These are phyloP conservation scores for Eucalyptus paniculata DNA, from an alignment of 345 rosid species.

Conservation along the genomic window DNA sequence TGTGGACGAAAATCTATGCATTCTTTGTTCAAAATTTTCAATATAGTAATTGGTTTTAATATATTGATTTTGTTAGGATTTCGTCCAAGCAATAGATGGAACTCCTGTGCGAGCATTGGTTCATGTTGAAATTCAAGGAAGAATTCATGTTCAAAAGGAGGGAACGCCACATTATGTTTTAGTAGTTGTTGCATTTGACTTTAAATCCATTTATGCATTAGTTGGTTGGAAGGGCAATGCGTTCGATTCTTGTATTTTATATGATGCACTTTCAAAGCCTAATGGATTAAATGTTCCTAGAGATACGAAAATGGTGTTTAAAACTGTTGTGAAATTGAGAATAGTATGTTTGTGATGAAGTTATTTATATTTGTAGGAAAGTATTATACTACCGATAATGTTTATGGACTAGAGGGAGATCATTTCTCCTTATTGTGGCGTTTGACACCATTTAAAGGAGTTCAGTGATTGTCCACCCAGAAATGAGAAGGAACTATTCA, in stretches of 20 bases:
- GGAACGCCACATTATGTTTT: background rate
- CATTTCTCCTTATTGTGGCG: background rate
- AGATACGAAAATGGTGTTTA: background rate
- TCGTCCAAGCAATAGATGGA: background rate
- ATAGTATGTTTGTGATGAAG: background rate
- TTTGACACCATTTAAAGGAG: background rate
- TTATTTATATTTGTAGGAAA: background rate
- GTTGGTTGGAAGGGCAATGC: background rate
- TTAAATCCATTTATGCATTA: background rate
- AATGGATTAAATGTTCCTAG: background rate
- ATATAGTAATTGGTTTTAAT: background rate
- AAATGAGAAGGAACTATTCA: background rate
- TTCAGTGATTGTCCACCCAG: background rate
- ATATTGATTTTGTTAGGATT: background rate
- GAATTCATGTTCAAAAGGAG: background rate
- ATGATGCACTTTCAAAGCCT: background rate
- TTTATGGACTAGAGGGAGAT: background rate
- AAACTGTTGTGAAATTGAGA: background rate
- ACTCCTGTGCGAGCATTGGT: background rate
- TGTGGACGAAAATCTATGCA: background rate
- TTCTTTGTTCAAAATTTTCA: background rate
- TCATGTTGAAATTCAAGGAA: background rate
- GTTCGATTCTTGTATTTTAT: background rate
- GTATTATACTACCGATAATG: background rate
- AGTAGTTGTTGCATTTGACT: background rate